A percentile compares a stretch with the other conserved stretches of the same genome.
phyloP scores from a whole-genome alignment of 192 early-diverging fungal genomes.

The Coemansia sp. region DNA sequence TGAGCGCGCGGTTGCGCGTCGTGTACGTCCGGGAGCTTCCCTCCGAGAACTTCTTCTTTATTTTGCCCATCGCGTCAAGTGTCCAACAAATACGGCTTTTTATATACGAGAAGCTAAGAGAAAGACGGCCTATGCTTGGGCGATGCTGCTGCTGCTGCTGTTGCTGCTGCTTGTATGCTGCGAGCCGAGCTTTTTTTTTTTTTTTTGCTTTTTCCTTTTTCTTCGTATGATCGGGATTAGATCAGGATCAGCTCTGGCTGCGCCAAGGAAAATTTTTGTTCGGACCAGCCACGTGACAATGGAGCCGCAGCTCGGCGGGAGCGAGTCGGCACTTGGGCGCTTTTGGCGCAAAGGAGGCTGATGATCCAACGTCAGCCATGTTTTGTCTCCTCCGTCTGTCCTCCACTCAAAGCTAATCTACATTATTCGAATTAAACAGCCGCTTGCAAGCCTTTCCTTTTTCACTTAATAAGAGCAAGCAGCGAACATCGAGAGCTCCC shows the following conservation, averaged over 20 bases:
- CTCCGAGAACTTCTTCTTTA: slow-evolving; percentile 79
- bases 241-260: background rate
- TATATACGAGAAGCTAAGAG: background rate
- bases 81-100: background rate
- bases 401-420: background rate
- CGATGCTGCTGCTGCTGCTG: background rate
- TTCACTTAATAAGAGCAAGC: slow-evolving; percentile 9
- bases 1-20: slow-evolving; percentile 83
- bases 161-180: background rate
- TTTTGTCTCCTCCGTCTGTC: background rate
- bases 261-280: slow-evolving; percentile 1
- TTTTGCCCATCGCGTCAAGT: slow-evolving; percentile 28
- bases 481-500: slow-evolving; percentile 5
- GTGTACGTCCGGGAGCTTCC: slow-evolving; percentile 91
- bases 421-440: background rate
- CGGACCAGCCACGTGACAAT: background rate
- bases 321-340: background rate
- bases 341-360: background rate
- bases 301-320: background rate
- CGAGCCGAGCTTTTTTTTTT: slow-evolving; percentile 6
- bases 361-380: background rate
- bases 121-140: background rate
- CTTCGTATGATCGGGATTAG: background rate
- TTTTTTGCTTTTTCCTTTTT: background rate
- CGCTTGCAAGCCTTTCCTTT: background rate